A percentile compares a stretch with the other conserved stretches of the same genome.
phyloP scores from a whole-genome alignment of 192 early-diverging fungal species.

The Backusella australiensis region DNA sequence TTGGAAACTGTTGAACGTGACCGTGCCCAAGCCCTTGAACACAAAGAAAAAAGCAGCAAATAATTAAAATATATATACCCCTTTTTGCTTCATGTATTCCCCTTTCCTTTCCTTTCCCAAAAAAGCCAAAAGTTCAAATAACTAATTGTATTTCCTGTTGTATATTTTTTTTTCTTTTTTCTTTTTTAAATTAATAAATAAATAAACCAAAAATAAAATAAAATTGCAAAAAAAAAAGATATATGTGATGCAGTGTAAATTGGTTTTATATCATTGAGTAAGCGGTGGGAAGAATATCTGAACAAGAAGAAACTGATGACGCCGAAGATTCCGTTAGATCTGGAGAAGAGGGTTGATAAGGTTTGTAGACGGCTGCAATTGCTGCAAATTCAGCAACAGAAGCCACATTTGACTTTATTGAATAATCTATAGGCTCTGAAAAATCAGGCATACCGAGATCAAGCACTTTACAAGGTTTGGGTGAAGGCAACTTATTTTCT shows the following conservation, averaged over 20 bases:
- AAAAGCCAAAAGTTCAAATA: not conserved
- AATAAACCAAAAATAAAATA: constrained; percentile 1
- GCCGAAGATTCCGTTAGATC: constrained; percentile 9
- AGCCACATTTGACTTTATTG: not conserved
- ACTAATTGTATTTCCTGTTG: not conserved
- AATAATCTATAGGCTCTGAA: constrained; percentile 2
- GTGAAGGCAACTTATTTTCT: not conserved
- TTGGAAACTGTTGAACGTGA: constrained; percentile 23
- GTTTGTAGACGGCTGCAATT: not conserved
- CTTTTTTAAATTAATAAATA: not conserved
- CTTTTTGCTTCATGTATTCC: not conserved
- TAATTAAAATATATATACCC: not conserved
- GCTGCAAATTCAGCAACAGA: constrained; percentile 2
- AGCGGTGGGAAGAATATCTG: not conserved
- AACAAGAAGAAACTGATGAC: constrained; percentile 12
- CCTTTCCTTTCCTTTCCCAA: not conserved
- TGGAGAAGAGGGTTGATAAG: constrained; percentile 13
- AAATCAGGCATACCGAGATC: constrained; percentile 3
- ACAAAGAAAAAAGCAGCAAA: constrained; percentile 10
- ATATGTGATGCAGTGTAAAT: not conserved
- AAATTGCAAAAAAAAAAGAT: not conserved
- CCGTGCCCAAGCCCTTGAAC: constrained; percentile 22
- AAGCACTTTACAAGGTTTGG: not conserved
- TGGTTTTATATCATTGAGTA: constrained; percentile 1
- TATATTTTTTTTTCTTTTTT: not conserved